These are phyloP conservation scores for Tetrapisispora arboricola DNA, from an alignment of 805 yeast species.

Conservation along the genomic window DNA sequence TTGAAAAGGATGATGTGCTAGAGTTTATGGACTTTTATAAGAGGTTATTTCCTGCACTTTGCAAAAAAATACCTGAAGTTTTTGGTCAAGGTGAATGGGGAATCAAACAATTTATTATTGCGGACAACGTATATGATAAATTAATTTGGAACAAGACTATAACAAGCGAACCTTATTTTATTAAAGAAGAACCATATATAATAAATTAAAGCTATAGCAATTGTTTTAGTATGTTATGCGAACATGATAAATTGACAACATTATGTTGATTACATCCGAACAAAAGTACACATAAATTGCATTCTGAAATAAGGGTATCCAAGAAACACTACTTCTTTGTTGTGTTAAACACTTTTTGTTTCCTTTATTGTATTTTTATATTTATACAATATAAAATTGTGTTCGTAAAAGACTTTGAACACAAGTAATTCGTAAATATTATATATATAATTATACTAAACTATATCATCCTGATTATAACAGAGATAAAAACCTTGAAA, in stretches of 20 bases:
- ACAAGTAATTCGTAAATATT: not conserved
- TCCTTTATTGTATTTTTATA: not conserved
- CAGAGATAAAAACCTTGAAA: not conserved
- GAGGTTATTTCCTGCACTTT: slow-evolving; percentile 40
- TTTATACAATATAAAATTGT: not conserved
- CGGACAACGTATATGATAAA: slow-evolving; percentile 43
- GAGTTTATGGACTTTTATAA: slow-evolving; percentile 47
- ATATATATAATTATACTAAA: not conserved
- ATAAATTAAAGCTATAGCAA: not conserved
- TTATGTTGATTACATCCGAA: too few relatives aligned
- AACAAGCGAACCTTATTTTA: slow-evolving; percentile 30
- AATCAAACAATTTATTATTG: slow-evolving; percentile 33
- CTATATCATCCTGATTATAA: not conserved
- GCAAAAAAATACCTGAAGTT: slow-evolving; percentile 45
- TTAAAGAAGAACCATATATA: slow-evolving; percentile 10
- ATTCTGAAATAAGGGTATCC: too few relatives aligned
- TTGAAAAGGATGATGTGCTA: slow-evolving; percentile 43
- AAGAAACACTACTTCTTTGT: not conserved
- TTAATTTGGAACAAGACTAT: slow-evolving; percentile 35
- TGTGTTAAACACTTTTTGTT: not conserved
- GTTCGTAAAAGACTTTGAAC: not conserved
- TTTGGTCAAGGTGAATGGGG: slow-evolving; percentile 40
- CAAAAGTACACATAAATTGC: not conserved
- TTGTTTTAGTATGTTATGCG: too few relatives aligned
- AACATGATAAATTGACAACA: too few relatives aligned